Percentiles rank a stretch among this genome's conserved stretches.
Conservation (phyloP, 352 stramenopile species). For the Saprolegnia diclina region DNA sequence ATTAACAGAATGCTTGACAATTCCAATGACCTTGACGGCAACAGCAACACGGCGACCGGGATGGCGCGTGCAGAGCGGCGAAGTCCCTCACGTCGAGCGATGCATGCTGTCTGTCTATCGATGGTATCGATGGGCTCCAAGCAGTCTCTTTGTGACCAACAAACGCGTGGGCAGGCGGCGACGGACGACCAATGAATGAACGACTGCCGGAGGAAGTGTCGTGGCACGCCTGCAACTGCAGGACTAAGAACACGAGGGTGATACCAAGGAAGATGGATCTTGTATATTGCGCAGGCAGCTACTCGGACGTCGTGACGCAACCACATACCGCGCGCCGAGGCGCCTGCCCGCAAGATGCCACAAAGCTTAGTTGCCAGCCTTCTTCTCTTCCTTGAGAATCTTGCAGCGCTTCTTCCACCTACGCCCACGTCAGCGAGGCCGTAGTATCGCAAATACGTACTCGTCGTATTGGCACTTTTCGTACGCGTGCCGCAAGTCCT, state of each 20-base stretch:
- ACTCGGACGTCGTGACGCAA: not conserved
- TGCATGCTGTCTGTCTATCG: too few relatives aligned
- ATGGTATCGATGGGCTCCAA: too few relatives aligned
- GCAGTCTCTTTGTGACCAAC: too few relatives aligned
- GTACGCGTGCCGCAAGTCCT: conserved; percentile 96
- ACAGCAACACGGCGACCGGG: not conserved
- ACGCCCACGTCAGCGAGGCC: conserved; percentile 21
- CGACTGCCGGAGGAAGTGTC: too few relatives aligned
- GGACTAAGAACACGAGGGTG: too few relatives aligned
- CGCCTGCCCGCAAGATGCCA: not conserved
- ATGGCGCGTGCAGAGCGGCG: too few relatives aligned
- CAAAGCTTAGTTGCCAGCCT: conserved; percentile 15
- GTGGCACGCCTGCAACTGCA: too few relatives aligned
- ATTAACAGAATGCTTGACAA: not conserved
- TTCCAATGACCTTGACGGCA: not conserved
- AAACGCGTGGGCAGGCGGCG: too few relatives aligned
- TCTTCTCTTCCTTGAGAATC: conserved; percentile 59
- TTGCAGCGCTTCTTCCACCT: conserved; percentile 81
- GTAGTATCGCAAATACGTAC: conserved; percentile 33
- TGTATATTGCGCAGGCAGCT: not conserved
- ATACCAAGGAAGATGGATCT: too few relatives aligned
- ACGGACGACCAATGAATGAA: too few relatives aligned
- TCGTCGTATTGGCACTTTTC: conserved; percentile 98
- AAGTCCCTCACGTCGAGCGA: too few relatives aligned
- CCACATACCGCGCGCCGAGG: not conserved